Percentiles rank a stretch among this genome's conserved stretches.
phyloP scores from a whole-genome alignment of 31 red algal genomes.

The Odonthalia washingtoniensis region DNA sequence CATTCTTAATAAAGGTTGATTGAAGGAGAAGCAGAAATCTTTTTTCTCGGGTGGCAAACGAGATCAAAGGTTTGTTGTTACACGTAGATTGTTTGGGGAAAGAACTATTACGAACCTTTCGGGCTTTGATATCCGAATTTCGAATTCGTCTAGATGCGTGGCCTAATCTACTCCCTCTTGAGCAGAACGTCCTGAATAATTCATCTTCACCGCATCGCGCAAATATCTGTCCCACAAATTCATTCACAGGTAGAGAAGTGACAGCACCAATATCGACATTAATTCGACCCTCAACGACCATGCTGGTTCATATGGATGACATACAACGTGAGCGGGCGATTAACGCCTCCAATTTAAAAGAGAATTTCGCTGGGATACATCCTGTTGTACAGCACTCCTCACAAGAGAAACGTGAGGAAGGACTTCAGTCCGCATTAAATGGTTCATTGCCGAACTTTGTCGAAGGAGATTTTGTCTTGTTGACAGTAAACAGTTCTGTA shows the following conservation, averaged over 20 bases:
- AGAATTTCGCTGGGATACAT: not conserved
- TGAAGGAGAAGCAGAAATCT: too few relatives aligned
- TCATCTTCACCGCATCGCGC: not conserved
- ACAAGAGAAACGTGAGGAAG: not conserved
- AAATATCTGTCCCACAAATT: not conserved
- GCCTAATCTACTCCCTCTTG: constrained; percentile 2
- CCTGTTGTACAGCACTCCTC: not conserved
- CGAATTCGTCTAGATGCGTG: not conserved
- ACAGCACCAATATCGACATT: not conserved
- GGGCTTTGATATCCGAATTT: not conserved
- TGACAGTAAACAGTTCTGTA: not conserved
- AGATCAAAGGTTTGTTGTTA: too few relatives aligned
- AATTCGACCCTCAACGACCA: not conserved
- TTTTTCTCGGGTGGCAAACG: too few relatives aligned
- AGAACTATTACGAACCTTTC: not conserved
- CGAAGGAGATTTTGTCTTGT: constrained; percentile 12
- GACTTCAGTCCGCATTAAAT: not conserved
- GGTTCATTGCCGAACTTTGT: not conserved
- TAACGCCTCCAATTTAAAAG: not conserved
- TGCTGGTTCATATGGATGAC: not conserved
- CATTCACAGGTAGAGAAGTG: not conserved
- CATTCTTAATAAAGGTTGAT: too few relatives aligned
- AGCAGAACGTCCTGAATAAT: constrained; percentile 26
- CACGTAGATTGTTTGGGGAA: not conserved
- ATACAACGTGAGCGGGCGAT: not conserved